Evolutionary conservation across 179 eudicot genomes (phyloP), one percentile per base, ranked within the genome.

Genomic region (Corrigiola litoralis): DNA sequence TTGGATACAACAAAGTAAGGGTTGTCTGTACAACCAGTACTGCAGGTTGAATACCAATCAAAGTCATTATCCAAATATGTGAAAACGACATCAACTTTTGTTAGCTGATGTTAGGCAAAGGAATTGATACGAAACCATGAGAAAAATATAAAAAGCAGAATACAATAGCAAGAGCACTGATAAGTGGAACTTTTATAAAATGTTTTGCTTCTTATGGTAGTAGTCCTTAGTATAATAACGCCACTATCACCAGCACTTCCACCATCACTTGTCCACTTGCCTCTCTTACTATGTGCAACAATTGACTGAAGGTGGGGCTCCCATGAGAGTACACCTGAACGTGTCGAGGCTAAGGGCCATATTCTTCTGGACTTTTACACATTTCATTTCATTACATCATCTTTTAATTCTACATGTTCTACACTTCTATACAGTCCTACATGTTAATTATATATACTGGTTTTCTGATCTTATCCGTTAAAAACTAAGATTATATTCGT

Each of bases 221-320:
- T 74, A 67, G 69, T 46, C 48, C 54, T 68, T 72, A 58, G 21
- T 69, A 76, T 76, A 71, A 79, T 81, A 66, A 77, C 63, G 70
- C 88, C 88, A 84, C 80, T 72, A 84, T 69, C 72, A 72, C 69
- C 69, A 77, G 75, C 77, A 49, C 65, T 55, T 72, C 82, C 85
- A 84, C 84, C 73, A 74, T 67, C 77, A 44, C 58, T 73, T 80
- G 84, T 77, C 81, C 58, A 67, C 60, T 73, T 72, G 73, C 69
- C 48, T 60, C 29, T 57, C 50, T 36, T 65, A 16, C 60, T 72
- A 41, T 58, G 53, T 66, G 72, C 72, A 45, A 48, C 52, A 72
- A 36, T 71, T 50, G 33, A 44, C 66, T 71, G 58, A 20, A 56
- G 46, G 64, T 66, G 56, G 69, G 23, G 64, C 71, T 37, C 4